Base-by-base conservation (phyloP, 1,139 yeast species). In the Debaryomyces coudertii region DNA sequence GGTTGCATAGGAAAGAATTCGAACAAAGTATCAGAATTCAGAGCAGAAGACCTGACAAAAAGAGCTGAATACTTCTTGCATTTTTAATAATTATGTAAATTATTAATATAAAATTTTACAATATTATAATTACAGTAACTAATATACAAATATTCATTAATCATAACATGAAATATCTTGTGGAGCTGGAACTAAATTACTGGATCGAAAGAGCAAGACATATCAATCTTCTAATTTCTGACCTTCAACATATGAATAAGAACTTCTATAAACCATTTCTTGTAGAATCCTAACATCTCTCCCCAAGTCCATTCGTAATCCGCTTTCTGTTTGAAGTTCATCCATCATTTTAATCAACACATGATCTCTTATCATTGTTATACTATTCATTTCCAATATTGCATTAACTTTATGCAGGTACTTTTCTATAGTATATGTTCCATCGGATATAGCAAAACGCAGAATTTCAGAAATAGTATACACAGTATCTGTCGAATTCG, bases 1-100 rank as follows among this genome's bases (percentile, higher is more conserved):
- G 90, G 50, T 60, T 79, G 46, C 78, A 80, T 56, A 83, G 80
- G 56, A 69, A 67, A 44, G 89, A 82, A 43, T 84, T 87, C 53
- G 93, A 87, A 53, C 63, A 63, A 43, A 37, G 49, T 27, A 38
- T 43, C 18, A 29, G 43, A 24, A 25, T 8, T 24, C 35, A 31
- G n/a, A 42, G 14, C 29, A 42, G 22, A 25, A 29, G 11, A 40
- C 30, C 37, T 4, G 36, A 33, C 14, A 33, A 33, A 18, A 33
- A 18, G 18, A 4, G 12, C 14, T 33, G 18, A 23, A 18, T 9
- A 9, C 4, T 16, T 9, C n/a, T 29, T 8, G 28, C 12, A 25
- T n/a, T 30, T 30, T 12, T 18, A 8, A 18, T n/a, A 12, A 4
- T 5, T 20, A 18, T 37, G 33, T 38, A 38, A 34, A 28, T 28